A percentile compares a stretch with the other conserved stretches of the same genome.
These are phyloP conservation scores for Backusella mclennaniae DNA, from an alignment of 192 early-diverging fungal species.

Conservation along the genomic window DNA sequence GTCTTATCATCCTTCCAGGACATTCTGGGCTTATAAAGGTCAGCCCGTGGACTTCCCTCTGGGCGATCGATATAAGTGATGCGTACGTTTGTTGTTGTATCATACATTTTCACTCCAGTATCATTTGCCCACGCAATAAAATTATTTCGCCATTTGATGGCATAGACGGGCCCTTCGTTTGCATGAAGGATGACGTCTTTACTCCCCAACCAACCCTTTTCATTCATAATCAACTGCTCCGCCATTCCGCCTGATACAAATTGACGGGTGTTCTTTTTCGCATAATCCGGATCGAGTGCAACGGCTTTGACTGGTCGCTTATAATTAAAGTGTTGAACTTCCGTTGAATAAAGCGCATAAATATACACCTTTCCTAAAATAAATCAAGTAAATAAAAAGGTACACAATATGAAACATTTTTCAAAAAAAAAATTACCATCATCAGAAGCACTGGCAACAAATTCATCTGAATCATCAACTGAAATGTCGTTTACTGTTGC, in stretches of 20 bases:
- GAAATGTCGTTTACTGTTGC: conserved; percentile 86
- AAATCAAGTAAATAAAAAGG: neutral
- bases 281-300: conserved; percentile 88
- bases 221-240: conserved; percentile 82
- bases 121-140: conserved; percentile 97
- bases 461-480: conserved; percentile 86
- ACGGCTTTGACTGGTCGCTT: conserved; percentile 88
- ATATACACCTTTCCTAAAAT: conserved; percentile 79
- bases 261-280: conserved; percentile 66
- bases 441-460: conserved; percentile 87
- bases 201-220: conserved; percentile 93
- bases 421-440: conserved; percentile 60
- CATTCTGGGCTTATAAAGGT: conserved; percentile 83
- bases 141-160: conserved; percentile 79
- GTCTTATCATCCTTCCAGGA: conserved; percentile 80
- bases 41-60: conserved; percentile 68
- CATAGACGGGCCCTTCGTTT: conserved; percentile 88
- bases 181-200: conserved; percentile 78
- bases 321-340: conserved; percentile 72
- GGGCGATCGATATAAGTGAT: conserved; percentile 87
- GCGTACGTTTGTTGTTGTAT: conserved; percentile 61
- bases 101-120: conserved; percentile 84
- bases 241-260: conserved; percentile 91
- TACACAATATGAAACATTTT: neutral
- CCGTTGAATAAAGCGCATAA: conserved; percentile 74